Evolutionary conservation across 148 eudicot species (phyloP).

Genomic region (Vaccinium darrowii): DNA sequence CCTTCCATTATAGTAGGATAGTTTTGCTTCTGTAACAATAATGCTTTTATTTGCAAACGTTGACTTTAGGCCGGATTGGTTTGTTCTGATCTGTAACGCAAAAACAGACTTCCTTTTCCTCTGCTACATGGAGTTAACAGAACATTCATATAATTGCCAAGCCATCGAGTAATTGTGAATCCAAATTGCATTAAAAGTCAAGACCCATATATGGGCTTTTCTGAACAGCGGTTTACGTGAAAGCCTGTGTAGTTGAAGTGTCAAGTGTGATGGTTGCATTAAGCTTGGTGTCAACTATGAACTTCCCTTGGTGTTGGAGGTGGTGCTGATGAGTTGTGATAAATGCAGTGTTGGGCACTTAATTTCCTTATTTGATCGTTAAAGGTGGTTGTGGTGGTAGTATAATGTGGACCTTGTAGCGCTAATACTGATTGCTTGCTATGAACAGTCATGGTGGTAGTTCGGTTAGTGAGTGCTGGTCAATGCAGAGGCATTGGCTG

Average conservation of each 20-base stretch:
- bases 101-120: not conserved
- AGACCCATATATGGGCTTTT: not conserved
- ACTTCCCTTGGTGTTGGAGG: slow-evolving; percentile 4
- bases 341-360: not conserved
- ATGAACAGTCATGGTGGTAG: not conserved
- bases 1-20: not conserved
- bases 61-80: not conserved
- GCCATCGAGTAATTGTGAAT: not conserved
- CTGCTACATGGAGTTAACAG: not conserved
- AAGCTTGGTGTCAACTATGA: not conserved
- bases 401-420: not conserved
- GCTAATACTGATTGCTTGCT: not conserved
- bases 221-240: not conserved
- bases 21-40: not conserved
- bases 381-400: not conserved
- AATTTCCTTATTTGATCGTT: slow-evolving; percentile 2
- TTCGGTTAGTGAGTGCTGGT: not conserved
- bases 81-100: not conserved
- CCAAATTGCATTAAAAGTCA: not conserved
- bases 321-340: not conserved
- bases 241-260: not conserved
- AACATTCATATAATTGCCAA: not conserved
- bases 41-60: not conserved
- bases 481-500: not conserved
- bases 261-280: not conserved